Evolutionary conservation across 306 rosid species (phyloP).

Genomic region (Casuarina glauca): DNA sequence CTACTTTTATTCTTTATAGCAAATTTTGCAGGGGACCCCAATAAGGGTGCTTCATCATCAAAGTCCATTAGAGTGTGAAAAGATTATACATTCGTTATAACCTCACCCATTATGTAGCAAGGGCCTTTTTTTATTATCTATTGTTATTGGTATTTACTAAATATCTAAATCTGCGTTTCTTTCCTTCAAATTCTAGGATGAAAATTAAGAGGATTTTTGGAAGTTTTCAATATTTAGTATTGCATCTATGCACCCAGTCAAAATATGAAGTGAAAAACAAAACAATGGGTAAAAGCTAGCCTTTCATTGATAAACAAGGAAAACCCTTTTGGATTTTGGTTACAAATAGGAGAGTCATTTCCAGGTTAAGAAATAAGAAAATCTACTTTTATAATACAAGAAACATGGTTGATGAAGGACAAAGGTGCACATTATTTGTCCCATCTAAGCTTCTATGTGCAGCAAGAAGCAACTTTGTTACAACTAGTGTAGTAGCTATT

Average conservation of each 20-base stretch:
- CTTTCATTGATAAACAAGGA: too few relatives aligned
- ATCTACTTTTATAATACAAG: too few relatives aligned
- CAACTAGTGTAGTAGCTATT: too few relatives aligned
- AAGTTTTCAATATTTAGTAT: conserved; percentile 81
- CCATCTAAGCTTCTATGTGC: too few relatives aligned
- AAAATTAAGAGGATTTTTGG: conserved; percentile 66
- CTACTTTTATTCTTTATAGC: conserved; percentile 39
- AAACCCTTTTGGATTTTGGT: too few relatives aligned
- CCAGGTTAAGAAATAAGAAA: too few relatives aligned
- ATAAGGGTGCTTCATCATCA: conserved; percentile 94
- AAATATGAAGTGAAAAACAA: too few relatives aligned
- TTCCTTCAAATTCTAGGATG: conserved; percentile 62
- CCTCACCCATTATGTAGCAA: conserved; percentile 4
- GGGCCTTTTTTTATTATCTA: background rate
- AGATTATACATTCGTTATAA: conserved; percentile 80
- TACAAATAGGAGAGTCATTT: too few relatives aligned
- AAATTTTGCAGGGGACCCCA: conserved; percentile 83
- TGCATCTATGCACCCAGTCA: conserved; percentile 78
- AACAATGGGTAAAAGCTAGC: too few relatives aligned
- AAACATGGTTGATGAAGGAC: too few relatives aligned
- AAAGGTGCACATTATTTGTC: too few relatives aligned
- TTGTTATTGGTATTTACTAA: conserved; percentile 11
- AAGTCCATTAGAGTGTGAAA: conserved; percentile 91
- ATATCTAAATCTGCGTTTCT: conserved; percentile 18
- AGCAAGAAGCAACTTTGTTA: too few relatives aligned